Evolutionary conservation across 2,329 filamentous ascomycete genomes (phyloP).

Genomic region (Phaeosphaeriaceae sp.): DNA sequence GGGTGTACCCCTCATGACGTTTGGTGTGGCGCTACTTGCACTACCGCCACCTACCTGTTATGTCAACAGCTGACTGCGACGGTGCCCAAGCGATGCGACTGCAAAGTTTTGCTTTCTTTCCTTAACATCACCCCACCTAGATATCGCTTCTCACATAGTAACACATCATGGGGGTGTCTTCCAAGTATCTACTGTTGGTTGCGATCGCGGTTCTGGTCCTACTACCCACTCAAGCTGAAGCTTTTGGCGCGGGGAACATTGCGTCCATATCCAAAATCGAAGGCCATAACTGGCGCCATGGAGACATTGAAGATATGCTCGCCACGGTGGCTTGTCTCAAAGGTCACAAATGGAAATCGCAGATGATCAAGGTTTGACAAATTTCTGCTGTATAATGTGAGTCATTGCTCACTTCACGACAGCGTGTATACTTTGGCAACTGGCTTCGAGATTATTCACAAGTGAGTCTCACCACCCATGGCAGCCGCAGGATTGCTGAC

Average conservation of each 20-base stretch:
- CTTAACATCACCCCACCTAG: conserved; percentile 4
- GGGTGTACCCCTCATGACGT: conserved; percentile 6
- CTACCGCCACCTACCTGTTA: conserved; percentile 3
- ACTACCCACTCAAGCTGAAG: conserved; percentile 43
- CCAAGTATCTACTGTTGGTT: conserved; percentile 45
- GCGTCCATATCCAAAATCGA: conserved; percentile 49
- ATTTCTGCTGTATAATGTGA: neutral
- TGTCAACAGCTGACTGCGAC: conserved; percentile 6
- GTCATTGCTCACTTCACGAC: conserved; percentile 1
- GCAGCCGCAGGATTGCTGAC: conserved; percentile 48
- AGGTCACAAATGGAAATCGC: conserved; percentile 52
- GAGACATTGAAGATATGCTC: conserved; percentile 60
- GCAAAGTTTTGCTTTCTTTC: conserved; percentile 5
- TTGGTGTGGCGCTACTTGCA: conserved; percentile 1
- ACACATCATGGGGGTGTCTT: conserved; percentile 39
- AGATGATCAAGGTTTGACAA: conserved; percentile 52
- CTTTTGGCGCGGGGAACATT: conserved; percentile 58
- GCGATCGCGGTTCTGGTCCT: conserved; percentile 46
- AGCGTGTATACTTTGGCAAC: conserved; percentile 54
- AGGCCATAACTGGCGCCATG: conserved; percentile 60
- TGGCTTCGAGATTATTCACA: conserved; percentile 61
- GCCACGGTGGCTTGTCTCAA: conserved; percentile 55
- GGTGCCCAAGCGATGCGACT: conserved; percentile 2
- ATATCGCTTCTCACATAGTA: conserved; percentile 1
- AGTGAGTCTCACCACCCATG: conserved; percentile 44